Percentiles rank a stretch among this genome's conserved stretches.
These are phyloP conservation scores for Macaranga tanarius DNA, from an alignment of 441 rosid genomes.

Conservation along the genomic window DNA sequence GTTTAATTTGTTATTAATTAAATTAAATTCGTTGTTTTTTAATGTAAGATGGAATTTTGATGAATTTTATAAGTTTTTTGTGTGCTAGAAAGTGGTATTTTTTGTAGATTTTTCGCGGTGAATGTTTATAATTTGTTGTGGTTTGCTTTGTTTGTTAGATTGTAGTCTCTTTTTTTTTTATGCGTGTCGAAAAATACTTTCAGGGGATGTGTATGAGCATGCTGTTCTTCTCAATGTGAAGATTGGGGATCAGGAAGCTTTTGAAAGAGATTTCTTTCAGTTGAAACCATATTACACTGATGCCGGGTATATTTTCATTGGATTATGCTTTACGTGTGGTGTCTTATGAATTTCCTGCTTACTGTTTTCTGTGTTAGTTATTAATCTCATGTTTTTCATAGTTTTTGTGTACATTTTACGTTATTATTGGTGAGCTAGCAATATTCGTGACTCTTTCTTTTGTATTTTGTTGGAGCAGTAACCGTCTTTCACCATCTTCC, in stretches of 20 bases:
- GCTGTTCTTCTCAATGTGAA: constrained; percentile 87
- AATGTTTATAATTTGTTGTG: too few relatives aligned
- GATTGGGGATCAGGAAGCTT: constrained; percentile 90
- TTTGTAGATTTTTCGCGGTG: too few relatives aligned
- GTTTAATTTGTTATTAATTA: too few relatives aligned
- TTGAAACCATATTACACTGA: constrained; percentile 91
- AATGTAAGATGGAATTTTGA: too few relatives aligned
- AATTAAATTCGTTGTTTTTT: background rate
- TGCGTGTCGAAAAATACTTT: background rate
- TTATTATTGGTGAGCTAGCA: background rate
- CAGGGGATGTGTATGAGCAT: constrained; percentile 92
- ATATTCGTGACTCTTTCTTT: constrained; percentile 16
- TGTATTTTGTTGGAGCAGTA: constrained; percentile 44
- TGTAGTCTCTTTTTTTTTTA: background rate
- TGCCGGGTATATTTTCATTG: constrained; percentile 51
- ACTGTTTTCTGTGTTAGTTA: too few relatives aligned
- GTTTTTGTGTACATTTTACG: background rate
- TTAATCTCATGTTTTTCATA: too few relatives aligned
- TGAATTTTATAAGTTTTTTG: too few relatives aligned
- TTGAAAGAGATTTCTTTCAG: constrained; percentile 97
- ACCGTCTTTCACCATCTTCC: constrained; percentile 62
- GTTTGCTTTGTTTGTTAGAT: background rate
- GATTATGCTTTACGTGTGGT: background rate
- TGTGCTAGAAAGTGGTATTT: too few relatives aligned
- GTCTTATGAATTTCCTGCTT: too few relatives aligned